These are phyloP conservation scores for Candida tammaniensis DNA, from an alignment of 805 yeast species.

Conservation along the genomic window DNA sequence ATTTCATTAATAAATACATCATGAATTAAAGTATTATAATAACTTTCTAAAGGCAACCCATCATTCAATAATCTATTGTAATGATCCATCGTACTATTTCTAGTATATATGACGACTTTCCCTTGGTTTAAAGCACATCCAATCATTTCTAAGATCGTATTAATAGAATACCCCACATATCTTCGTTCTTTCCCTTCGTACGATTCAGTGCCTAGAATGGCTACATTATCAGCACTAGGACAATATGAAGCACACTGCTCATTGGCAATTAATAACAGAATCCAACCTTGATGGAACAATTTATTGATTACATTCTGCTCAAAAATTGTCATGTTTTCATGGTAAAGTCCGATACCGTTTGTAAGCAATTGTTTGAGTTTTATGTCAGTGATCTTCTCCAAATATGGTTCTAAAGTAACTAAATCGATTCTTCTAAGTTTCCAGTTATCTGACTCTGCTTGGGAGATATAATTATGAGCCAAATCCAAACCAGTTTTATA, in stretches of 20 bases:
- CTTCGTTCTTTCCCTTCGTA: slow-evolving; percentile 75
- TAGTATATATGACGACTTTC: slow-evolving; percentile 54
- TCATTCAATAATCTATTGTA: slow-evolving; percentile 70
- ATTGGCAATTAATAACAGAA: slow-evolving; percentile 60
- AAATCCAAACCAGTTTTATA: slow-evolving; percentile 7
- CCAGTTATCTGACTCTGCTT: slow-evolving; percentile 39
- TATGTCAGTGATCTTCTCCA: slow-evolving; percentile 46
- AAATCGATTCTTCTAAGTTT: slow-evolving; percentile 40
- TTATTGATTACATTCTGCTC: slow-evolving; percentile 59
- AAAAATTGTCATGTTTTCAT: slow-evolving; percentile 50
- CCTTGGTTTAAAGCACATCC: slow-evolving; percentile 39
- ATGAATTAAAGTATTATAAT: slow-evolving; percentile 51
- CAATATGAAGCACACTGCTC: slow-evolving; percentile 48
- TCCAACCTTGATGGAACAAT: slow-evolving; percentile 47
- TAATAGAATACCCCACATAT: slow-evolving; percentile 63
- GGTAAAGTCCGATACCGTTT: slow-evolving; percentile 64
- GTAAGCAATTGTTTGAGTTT: slow-evolving; percentile 41
- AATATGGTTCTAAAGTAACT: slow-evolving; percentile 36
- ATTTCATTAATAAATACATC: slow-evolving; percentile 76
- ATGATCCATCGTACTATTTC: slow-evolving; percentile 50
- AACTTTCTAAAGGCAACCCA: slow-evolving; percentile 83
- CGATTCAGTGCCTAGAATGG: slow-evolving; percentile 67
- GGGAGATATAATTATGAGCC: neutral
- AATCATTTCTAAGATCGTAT: slow-evolving; percentile 64
- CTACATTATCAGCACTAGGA: slow-evolving; percentile 54